phyloP scores from a whole-genome alignment of 768 basidiomycete genomes.

The Pleurotus eryngii region DNA sequence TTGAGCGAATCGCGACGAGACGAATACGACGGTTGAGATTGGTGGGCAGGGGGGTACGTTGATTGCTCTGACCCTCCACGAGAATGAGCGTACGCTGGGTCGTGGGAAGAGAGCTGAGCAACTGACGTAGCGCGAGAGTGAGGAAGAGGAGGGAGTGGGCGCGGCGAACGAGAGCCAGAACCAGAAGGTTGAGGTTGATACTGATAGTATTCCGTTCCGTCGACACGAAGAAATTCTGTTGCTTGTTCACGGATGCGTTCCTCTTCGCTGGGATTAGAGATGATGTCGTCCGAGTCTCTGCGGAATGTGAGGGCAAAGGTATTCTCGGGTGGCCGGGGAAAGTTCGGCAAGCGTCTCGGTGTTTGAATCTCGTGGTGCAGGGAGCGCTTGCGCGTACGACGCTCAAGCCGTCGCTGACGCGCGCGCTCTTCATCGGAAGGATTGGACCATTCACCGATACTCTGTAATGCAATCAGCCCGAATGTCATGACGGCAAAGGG shows the following conservation, averaged over 20 bases:
- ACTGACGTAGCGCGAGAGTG: conserved; percentile 64
- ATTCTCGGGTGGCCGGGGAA: conserved; percentile 71
- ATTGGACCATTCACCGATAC: conserved; percentile 87
- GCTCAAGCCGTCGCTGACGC: conserved; percentile 60
- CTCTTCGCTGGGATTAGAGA: conserved; percentile 88
- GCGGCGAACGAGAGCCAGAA: conserved; percentile 35
- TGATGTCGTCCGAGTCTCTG: conserved; percentile 59
- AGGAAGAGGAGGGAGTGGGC: conserved; percentile 56
- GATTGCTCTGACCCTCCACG: conserved; percentile 42
- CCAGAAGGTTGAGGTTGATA: conserved; percentile 39
- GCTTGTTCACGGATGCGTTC: conserved; percentile 31
- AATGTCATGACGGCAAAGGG: conserved; percentile 8
- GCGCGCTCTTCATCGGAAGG: conserved; percentile 88
- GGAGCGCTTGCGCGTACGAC: conserved; percentile 50
- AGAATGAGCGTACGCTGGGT: conserved; percentile 65
- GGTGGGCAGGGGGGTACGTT: conserved; percentile 21
- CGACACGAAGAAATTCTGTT: conserved; percentile 43
- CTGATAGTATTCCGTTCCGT: conserved; percentile 38
- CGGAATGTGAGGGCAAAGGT: conserved; percentile 36
- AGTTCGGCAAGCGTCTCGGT: conserved; percentile 73
- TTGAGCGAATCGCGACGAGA: conserved; percentile 51
- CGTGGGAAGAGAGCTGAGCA: conserved; percentile 54
- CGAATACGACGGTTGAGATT: conserved; percentile 21
- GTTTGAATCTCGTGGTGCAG: conserved; percentile 49
- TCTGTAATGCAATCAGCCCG: conserved; percentile 37